These are phyloP conservation scores for Zymoseptoria ardabiliae DNA, from an alignment of 2,329 filamentous ascomycete genomes.

Conservation along the genomic window DNA sequence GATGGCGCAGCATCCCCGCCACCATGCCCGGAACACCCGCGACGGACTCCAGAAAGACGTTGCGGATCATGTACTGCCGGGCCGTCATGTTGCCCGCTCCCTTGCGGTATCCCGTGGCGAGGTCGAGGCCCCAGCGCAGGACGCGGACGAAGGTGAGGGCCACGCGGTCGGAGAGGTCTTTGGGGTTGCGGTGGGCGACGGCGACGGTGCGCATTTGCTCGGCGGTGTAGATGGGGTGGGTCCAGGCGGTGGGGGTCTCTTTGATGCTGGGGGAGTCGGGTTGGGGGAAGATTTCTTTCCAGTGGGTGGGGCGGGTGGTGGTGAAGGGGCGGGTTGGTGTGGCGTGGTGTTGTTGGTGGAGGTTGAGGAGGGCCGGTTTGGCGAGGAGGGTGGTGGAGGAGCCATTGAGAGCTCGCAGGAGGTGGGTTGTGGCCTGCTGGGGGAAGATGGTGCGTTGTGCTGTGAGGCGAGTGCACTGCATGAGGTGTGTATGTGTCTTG, in stretches of 20 bases:
- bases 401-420: conserved; percentile 33
- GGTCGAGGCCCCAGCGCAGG: conserved; percentile 72
- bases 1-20: conserved; percentile 84
- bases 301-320: conserved; percentile 25
- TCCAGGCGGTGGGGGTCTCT: conserved; percentile 42
- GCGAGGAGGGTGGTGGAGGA: conserved; percentile 20
- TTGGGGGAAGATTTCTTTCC: conserved; percentile 42
- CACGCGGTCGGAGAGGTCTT: conserved; percentile 66
- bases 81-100: conserved; percentile 63
- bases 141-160: conserved; percentile 71
- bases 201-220: conserved; percentile 68
- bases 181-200: conserved; percentile 68
- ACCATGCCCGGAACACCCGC: conserved; percentile 97
- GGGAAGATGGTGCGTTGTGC: conserved; percentile 26
- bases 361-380: conserved; percentile 29
- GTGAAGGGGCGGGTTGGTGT: conserved; percentile 34
- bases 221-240: conserved; percentile 57
- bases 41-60: conserved; percentile 85
- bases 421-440: conserved; percentile 31
- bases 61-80: conserved; percentile 75
- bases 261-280: conserved; percentile 38
- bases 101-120: conserved; percentile 65
- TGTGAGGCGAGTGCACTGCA: conserved; percentile 24
- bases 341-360: conserved; percentile 19
- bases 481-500: background rate